These are phyloP conservation scores for Daldinia vernicosa DNA, from an alignment of 495 filamentous ascomycete genomes.

Conservation along the genomic window DNA sequence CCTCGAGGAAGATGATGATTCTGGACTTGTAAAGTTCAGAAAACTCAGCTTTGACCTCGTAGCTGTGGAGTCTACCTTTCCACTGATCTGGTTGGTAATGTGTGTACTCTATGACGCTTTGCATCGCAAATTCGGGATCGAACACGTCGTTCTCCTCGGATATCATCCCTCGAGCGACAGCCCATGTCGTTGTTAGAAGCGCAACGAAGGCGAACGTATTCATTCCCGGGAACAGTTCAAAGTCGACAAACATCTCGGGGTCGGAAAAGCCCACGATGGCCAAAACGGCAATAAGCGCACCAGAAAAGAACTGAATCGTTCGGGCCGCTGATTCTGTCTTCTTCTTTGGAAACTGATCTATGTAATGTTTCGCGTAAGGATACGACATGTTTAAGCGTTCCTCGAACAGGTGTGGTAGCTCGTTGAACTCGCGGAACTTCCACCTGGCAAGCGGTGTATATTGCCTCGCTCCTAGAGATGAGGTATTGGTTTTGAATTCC, in stretches of 20 bases:
- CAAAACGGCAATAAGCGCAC: constrained; percentile 84
- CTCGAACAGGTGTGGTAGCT: constrained; percentile 89
- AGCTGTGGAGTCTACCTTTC: constrained; percentile 87
- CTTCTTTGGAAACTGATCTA: constrained; percentile 96
- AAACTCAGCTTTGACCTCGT: constrained; percentile 85
- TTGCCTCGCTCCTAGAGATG: constrained; percentile 76
- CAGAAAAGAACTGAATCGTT: constrained; percentile 86
- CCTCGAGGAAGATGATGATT: constrained; percentile 88
- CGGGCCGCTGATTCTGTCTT: constrained; percentile 84
- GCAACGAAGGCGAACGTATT: constrained; percentile 50
- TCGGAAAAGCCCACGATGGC: constrained; percentile 83
- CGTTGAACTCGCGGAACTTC: constrained; percentile 99
- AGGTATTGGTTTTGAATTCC: constrained; percentile 94
- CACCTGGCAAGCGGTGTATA: constrained; percentile 95
- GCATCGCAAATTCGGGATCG: constrained; percentile 88
- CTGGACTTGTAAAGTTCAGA: constrained; percentile 87
- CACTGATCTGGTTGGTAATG: constrained; percentile 89
- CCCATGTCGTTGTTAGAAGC: constrained; percentile 72
- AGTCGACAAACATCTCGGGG: constrained; percentile 87
- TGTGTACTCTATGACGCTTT: constrained; percentile 87
- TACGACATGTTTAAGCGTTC: constrained; percentile 93
- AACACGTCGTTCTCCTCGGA: constrained; percentile 90
- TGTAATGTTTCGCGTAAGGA: constrained; percentile 88
- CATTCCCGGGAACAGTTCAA: constrained; percentile 80
- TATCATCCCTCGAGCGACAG: constrained; percentile 77